phyloP scores from a whole-genome alignment of 495 filamentous ascomycete species.

The Penicillium waksmanii region DNA sequence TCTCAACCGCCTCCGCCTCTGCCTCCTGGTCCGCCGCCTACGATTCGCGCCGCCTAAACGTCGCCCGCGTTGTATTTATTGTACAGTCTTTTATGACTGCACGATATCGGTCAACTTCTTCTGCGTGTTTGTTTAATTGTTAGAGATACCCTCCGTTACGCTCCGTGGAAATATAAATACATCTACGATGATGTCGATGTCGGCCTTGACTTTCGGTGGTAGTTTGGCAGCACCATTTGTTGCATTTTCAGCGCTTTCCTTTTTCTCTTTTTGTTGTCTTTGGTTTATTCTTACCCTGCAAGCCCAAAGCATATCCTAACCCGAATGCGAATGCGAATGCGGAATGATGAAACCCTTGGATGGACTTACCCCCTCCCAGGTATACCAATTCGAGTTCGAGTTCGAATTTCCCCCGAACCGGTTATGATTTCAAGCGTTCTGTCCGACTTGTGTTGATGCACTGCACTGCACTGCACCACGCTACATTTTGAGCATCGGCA shows the following conservation, averaged over 20 bases:
- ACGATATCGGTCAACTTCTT: neutral
- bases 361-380: neutral
- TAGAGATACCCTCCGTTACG: slow-evolving; percentile 19
- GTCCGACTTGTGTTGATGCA: neutral
- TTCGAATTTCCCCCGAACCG: neutral
- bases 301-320: neutral
- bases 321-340: too few relatives aligned
- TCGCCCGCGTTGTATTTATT: neutral
- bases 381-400: neutral
- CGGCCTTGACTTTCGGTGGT: neutral
- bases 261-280: neutral
- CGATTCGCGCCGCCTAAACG: slow-evolving; percentile 5
- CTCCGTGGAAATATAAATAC: neutral
- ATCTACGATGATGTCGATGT: neutral
- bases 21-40: slow-evolving; percentile 30
- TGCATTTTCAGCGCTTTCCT: neutral
- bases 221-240: neutral
- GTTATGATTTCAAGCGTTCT: neutral
- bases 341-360: too few relatives aligned
- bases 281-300: neutral
- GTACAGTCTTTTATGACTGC: neutral
- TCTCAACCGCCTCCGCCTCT: slow-evolving; percentile 22
- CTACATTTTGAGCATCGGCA: too few relatives aligned
- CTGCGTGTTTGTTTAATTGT: slow-evolving; percentile 11
- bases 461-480: neutral